Evolutionary conservation across 495 filamentous ascomycete genomes (phyloP).

Genomic region (Wilcoxina mikolae): DNA sequence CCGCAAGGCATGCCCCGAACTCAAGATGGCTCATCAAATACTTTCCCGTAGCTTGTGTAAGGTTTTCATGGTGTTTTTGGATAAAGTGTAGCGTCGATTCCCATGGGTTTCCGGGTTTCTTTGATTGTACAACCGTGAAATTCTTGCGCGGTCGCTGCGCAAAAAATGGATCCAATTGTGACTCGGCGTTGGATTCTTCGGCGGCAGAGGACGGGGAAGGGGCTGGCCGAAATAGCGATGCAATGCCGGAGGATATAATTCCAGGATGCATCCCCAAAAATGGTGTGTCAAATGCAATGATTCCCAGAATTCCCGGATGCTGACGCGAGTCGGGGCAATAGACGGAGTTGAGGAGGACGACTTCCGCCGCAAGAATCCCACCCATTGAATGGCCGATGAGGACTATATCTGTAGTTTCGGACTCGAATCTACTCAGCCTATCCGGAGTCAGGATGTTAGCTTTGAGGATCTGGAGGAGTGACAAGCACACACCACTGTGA

Average conservation of each 20-base stretch:
- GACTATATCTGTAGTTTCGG: conserved; percentile 58
- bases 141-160: conserved; percentile 15
- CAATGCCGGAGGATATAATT: conserved; percentile 62
- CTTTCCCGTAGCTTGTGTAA: conserved; percentile 52
- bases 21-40: conserved; percentile 69
- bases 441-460: background rate
- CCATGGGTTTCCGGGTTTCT: conserved; percentile 16
- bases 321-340: conserved; percentile 26
- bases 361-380: conserved; percentile 66
- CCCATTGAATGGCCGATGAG: conserved; percentile 86
- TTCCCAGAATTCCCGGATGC: conserved; percentile 63
- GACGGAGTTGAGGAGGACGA: conserved; percentile 44
- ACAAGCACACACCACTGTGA: conserved; percentile 48
- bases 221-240: conserved; percentile 55
- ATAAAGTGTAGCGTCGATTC: conserved; percentile 44
- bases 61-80: conserved; percentile 54
- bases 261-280: conserved; percentile 83
- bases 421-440: conserved; percentile 65
- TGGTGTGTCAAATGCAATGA: conserved; percentile 73
- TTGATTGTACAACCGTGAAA: conserved; percentile 17
- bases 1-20: conserved; percentile 66
- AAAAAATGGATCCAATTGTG: conserved; percentile 18
- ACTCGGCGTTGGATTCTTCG: background rate
- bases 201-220: conserved; percentile 25
- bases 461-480: background rate